These are phyloP conservation scores for Buddleja alternifolia DNA, from an alignment of 257 asterid species.

Conservation along the genomic window DNA sequence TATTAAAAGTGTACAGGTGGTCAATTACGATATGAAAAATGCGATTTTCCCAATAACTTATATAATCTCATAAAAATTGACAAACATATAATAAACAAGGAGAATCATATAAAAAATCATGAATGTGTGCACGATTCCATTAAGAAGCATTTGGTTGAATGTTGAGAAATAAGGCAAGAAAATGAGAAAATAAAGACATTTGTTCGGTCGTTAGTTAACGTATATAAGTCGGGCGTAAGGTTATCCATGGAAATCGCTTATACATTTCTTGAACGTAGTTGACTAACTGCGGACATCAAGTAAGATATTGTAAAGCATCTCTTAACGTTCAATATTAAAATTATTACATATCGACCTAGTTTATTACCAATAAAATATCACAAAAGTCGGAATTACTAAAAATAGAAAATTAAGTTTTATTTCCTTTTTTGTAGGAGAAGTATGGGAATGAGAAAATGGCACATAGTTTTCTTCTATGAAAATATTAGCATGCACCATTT, in stretches of 20 bases:
- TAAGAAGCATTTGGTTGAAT: too few relatives aligned
- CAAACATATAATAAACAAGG: too few relatives aligned
- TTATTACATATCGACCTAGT: neutral
- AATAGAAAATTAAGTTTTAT: conserved; percentile 28
- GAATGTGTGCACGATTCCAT: too few relatives aligned
- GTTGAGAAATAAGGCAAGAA: too few relatives aligned
- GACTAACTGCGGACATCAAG: neutral
- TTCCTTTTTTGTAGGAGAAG: conserved; percentile 45
- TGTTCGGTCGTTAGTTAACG: neutral
- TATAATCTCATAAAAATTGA: too few relatives aligned
- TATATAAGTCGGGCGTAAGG: neutral
- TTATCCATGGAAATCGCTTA: neutral
- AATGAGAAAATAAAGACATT: too few relatives aligned
- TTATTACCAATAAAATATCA: neutral
- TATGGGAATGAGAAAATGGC: conserved; percentile 33
- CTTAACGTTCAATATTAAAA: neutral
- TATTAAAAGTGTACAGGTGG: too few relatives aligned
- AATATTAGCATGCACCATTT: conserved; percentile 40
- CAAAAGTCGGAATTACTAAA: conserved; percentile 19
- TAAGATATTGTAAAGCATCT: too few relatives aligned
- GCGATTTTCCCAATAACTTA: too few relatives aligned
- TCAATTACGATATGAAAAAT: too few relatives aligned
- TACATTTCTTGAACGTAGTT: neutral
- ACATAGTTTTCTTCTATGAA: conserved; percentile 35
- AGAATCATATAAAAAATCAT: too few relatives aligned